Percentiles rank a stretch among this genome's conserved stretches.
Evolutionary conservation across 208 protist genomes (phyloP).

Genomic region (Crithidia bombi): DNA sequence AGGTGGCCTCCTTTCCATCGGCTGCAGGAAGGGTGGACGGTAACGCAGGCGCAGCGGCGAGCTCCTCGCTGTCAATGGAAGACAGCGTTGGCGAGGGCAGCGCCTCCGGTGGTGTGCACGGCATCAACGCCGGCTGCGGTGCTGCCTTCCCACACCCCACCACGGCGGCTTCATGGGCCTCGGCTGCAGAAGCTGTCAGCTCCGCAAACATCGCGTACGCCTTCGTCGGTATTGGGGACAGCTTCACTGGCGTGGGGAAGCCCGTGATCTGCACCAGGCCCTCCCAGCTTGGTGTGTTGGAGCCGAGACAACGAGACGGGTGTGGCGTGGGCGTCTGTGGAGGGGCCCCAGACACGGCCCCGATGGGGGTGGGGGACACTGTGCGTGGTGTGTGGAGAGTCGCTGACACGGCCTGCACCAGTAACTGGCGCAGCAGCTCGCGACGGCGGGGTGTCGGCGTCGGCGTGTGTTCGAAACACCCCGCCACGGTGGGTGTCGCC

Average conservation of each 20-base stretch:
- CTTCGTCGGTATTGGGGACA: conserved; percentile 65
- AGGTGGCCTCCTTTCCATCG: not conserved
- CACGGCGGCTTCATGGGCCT: not conserved
- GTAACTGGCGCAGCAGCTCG: conserved; percentile 11
- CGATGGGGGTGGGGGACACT: not conserved
- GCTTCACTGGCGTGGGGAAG: conserved; percentile 61
- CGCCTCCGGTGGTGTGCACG: not conserved
- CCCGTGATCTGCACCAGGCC: conserved; percentile 39
- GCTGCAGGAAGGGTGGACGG: not conserved
- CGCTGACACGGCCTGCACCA: conserved; percentile 1
- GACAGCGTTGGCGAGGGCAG: conserved; percentile 19
- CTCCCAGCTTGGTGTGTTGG: conserved; percentile 24
- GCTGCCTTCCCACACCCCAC: not conserved
- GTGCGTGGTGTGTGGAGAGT: conserved; percentile 22
- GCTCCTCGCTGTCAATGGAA: not conserved
- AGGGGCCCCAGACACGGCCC: not conserved
- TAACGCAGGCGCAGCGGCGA: not conserved
- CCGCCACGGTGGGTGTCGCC: not conserved
- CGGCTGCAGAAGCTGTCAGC: not conserved
- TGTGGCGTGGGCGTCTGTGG: conserved; percentile 11
- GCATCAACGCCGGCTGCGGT: not conserved
- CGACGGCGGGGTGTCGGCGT: conserved; percentile 10
- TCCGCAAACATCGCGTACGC: conserved; percentile 12
- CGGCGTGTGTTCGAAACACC: conserved; percentile 4
- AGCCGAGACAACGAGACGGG: conserved; percentile 1